These are phyloP conservation scores for Kwoniella europaea DNA, from an alignment of 768 basidiomycete genomes.

Conservation along the genomic window DNA sequence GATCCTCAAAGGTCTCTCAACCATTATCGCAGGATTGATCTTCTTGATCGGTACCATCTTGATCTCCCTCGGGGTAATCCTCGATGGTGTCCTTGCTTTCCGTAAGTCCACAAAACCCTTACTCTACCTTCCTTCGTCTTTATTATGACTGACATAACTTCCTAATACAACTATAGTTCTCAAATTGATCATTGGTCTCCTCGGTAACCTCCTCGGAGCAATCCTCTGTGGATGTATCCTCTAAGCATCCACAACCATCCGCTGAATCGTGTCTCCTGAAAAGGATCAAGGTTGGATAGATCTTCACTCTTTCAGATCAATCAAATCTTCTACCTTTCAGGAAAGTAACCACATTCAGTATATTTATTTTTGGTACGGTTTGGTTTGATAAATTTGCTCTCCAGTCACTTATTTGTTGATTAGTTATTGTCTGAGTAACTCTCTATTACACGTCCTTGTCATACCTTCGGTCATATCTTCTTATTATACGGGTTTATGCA, in stretches of 20 bases:
- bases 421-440: background rate
- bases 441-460: slow-evolving; percentile 15
- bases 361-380: background rate
- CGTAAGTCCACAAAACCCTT: slow-evolving; percentile 3
- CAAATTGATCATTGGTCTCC: slow-evolving; percentile 9
- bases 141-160: background rate
- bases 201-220: slow-evolving; percentile 11
- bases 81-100: slow-evolving; percentile 8
- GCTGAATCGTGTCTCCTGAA: background rate
- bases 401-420: background rate
- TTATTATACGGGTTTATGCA: slow-evolving; percentile 13
- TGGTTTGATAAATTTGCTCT: background rate
- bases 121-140: background rate
- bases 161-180: slow-evolving; percentile 7
- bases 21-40: slow-evolving; percentile 12
- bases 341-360: no score
- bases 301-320: slow-evolving; percentile 19
- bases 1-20: slow-evolving; percentile 13
- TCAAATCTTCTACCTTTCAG: background rate
- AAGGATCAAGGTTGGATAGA: background rate
- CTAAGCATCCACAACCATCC: slow-evolving; percentile 1
- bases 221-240: slow-evolving; percentile 17
- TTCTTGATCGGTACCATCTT: slow-evolving; percentile 12
- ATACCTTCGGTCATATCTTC: slow-evolving; percentile 19
- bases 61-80: slow-evolving; percentile 11